These are phyloP conservation scores for Trichomonas tenax DNA, from an alignment of 208 protist species.

Conservation along the genomic window DNA sequence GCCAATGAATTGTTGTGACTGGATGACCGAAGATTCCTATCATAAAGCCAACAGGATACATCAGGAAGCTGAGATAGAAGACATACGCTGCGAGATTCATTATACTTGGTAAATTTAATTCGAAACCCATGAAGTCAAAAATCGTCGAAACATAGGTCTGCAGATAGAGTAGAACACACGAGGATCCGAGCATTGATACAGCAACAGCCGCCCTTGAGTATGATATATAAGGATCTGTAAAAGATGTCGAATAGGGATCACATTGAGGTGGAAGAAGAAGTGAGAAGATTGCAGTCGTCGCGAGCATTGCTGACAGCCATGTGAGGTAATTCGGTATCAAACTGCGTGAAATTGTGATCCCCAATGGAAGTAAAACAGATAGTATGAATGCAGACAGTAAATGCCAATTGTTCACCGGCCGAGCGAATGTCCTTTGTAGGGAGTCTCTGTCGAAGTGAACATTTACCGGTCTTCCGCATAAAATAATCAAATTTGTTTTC, in stretches of 20 bases:
- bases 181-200: background rate
- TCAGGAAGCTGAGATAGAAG: background rate
- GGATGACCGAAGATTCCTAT: background rate
- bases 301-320: background rate
- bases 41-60: background rate
- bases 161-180: background rate
- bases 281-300: background rate
- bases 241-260: background rate
- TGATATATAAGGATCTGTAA: background rate
- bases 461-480: background rate
- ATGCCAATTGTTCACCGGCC: background rate
- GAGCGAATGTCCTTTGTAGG: background rate
- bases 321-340: background rate
- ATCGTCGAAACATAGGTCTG: background rate
- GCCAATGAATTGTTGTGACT: background rate
- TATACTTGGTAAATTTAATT: background rate
- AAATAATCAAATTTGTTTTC: conserved; percentile 4
- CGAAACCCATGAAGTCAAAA: background rate
- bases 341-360: background rate
- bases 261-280: background rate
- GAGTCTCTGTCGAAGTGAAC: background rate
- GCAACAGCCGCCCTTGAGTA: background rate
- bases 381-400: background rate
- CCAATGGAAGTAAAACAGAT: background rate
- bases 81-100: background rate